Conservation (phyloP, 1,284 basidiomycete genomes). For the Mycena sp. region DNA sequence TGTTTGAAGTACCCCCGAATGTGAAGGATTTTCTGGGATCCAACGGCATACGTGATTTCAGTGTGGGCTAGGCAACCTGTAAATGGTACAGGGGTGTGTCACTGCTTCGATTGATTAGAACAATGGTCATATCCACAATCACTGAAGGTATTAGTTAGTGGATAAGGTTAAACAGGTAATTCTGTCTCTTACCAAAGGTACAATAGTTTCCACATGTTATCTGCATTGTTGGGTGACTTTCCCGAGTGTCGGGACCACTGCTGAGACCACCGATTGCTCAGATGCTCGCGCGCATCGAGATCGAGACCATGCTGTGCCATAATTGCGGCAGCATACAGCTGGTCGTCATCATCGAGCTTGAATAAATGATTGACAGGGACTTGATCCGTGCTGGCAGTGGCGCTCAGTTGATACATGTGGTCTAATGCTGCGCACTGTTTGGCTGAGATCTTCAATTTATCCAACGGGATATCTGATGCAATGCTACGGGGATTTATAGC, state of each 20-base stretch:
- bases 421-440: not conserved
- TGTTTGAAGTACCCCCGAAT: too few relatives aligned
- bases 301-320: slow-evolving; percentile 8
- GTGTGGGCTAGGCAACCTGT: too few relatives aligned
- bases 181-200: not conserved
- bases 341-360: not conserved
- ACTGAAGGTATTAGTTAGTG: not conserved
- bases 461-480: not conserved
- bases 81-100: too few relatives aligned
- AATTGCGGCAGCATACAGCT: slow-evolving; percentile 1
- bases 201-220: not conserved
- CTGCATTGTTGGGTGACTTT: not conserved
- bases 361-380: slow-evolving; percentile 2
- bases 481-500: not conserved
- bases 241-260: not conserved
- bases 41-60: too few relatives aligned
- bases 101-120: too few relatives aligned
- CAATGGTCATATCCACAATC: too few relatives aligned
- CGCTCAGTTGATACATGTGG: not conserved
- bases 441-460: not conserved
- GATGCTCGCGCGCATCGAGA: slow-evolving; percentile 3
- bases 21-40: too few relatives aligned
- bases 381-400: not conserved
- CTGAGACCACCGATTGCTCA: not conserved
- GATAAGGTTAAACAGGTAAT: too few relatives aligned